Evolutionary conservation across 2,329 filamentous ascomycete genomes (phyloP).

Genomic region (Xylariaceae sp.): DNA sequence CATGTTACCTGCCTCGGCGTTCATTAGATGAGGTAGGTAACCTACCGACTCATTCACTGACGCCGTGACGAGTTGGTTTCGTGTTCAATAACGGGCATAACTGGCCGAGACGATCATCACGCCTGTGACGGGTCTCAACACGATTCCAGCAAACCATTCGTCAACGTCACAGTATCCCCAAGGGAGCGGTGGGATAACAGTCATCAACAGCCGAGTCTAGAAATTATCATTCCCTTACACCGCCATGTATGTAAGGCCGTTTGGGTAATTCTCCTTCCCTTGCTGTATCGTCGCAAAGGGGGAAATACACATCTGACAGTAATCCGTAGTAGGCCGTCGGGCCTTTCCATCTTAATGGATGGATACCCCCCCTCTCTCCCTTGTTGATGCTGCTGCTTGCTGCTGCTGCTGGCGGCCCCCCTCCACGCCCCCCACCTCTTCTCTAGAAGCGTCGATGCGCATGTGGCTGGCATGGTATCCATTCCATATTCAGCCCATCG

Average conservation of each 20-base stretch:
- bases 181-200: background rate
- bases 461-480: slow-evolving; percentile 18
- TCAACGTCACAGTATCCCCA: background rate
- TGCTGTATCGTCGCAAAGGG: background rate
- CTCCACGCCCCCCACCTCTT: slow-evolving; percentile 8
- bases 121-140: background rate
- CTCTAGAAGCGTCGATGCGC: slow-evolving; percentile 21
- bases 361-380: too few relatives aligned
- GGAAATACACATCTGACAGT: too few relatives aligned
- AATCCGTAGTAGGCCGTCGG: too few relatives aligned
- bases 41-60: background rate
- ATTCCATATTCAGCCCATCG: slow-evolving; percentile 14
- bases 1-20: background rate
- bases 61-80: background rate
- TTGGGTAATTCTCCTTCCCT: background rate
- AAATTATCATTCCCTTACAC: slow-evolving; percentile 20
- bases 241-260: slow-evolving; percentile 24
- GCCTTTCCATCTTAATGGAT: too few relatives aligned
- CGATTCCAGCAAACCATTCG: background rate
- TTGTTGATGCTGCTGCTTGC: too few relatives aligned
- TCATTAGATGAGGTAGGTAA: background rate
- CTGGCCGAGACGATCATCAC: background rate
- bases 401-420: background rate
- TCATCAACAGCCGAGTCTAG: background rate
- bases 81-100: too few relatives aligned